Evolutionary conservation across 2,329 filamentous ascomycete genomes (phyloP).

Genomic region (Coleophoma crateriformis): DNA sequence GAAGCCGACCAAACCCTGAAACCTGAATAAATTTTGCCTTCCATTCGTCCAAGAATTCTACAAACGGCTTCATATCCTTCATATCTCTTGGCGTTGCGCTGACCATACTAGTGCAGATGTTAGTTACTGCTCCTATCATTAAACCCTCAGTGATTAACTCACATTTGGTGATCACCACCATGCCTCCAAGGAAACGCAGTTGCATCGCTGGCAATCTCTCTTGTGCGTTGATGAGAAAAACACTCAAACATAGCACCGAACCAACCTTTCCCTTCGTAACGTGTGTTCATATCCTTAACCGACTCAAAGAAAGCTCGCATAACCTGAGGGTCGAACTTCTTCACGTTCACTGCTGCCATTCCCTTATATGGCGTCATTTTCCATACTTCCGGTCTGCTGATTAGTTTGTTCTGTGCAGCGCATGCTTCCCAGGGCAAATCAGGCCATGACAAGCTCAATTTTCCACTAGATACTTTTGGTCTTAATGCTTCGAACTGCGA

Average conservation of each 20-base stretch:
- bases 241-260: neutral
- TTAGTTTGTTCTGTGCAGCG: neutral
- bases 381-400: neutral
- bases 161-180: neutral
- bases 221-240: neutral
- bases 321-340: neutral
- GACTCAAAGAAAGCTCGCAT: neutral
- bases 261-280: neutral
- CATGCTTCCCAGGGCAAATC: neutral
- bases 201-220: neutral
- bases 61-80: neutral
- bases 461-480: no score
- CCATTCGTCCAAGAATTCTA: neutral
- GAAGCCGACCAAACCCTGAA: neutral
- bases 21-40: neutral
- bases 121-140: no score
- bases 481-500: no score
- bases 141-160: neutral
- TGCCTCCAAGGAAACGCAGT: neutral
- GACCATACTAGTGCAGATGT: no score
- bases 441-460: neutral
- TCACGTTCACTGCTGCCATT: neutral
- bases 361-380: neutral
- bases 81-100: no score
- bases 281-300: neutral